Conservation (phyloP, 176 grass and related monocot genomes). For the Zoysia pacifica region DNA sequence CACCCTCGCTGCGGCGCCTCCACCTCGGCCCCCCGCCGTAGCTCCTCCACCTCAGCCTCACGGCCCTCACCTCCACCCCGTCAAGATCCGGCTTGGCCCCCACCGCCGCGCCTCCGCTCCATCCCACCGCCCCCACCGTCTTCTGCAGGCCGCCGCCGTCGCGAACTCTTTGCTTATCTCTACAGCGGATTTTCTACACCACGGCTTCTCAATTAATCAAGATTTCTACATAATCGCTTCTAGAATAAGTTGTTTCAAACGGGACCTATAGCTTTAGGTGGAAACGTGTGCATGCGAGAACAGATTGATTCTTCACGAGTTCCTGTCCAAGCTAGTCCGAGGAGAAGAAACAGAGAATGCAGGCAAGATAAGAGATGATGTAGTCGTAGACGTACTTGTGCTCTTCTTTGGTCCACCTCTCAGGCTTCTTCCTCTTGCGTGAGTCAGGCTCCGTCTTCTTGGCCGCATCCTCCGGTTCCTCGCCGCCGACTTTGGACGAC, state of each 20-base stretch:
- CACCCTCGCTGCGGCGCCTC: too few species aligned
- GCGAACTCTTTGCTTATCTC: too few species aligned
- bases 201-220: too few species aligned
- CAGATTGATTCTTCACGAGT: background rate
- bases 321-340: background rate
- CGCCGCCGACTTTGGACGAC: background rate
- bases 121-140: too few species aligned
- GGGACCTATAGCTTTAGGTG: background rate
- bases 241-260: background rate
- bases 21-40: too few species aligned
- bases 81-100: too few species aligned
- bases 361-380: background rate
- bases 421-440: conserved; percentile 19
- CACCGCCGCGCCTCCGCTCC: too few species aligned
- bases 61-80: too few species aligned
- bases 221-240: too few species aligned
- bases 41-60: too few species aligned
- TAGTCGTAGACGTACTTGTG: conserved; percentile 8
- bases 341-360: background rate
- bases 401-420: conserved; percentile 12
- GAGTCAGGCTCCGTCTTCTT: background rate
- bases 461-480: background rate
- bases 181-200: too few species aligned
- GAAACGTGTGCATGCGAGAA: background rate
- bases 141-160: too few species aligned